Base-by-base conservation (phyloP, 495 filamentous ascomycete genomes). In the Echria macrotheca region DNA sequence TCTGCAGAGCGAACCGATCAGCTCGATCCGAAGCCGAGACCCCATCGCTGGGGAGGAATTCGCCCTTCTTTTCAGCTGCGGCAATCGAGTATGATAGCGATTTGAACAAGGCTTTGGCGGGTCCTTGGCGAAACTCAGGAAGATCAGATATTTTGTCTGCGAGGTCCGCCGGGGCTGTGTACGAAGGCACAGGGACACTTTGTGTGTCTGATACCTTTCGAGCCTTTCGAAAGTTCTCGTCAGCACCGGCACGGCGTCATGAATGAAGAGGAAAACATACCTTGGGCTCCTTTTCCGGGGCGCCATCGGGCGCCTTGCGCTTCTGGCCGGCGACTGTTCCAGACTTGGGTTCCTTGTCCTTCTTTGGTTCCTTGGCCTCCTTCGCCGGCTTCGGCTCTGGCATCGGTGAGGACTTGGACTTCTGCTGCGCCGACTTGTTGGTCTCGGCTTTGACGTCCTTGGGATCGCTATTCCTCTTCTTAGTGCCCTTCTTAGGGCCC, bases 1-100 rank as follows among this genome's bases (percentile, higher is more conserved):
- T 83, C 46, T 85, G 73, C 12, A 95, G 65, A 48, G 77, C 74
- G 7, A 75, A 60, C 15, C 67, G 66, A 58, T 77, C 71, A 1
- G 70, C 63, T 8, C 70, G 60, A 11, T 46, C 38, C 15, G 69
- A 67, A 15, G 61, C 60, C 1, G 66, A 61, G 9, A 68, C 55
- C 18, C 65, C 69, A 14, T 69, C 61, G 4, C 61, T 53, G 9
- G 69, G 53, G 2, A 49, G 25, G 40, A 64, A 69, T 5, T 64
- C 44, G 11, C 69, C 63, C 42, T 64, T 70, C 59, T 76, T 73
- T 47, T 76, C 69, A 0, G 70, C 64, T 5, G 55, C 48, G 8
- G 58, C 62, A 8, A 80, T 57, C 15, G 69, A 61, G 24, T 54
- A 50, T 14, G 54, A 44, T 2, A 81, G 61, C 2, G 65, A 67